These are phyloP conservation scores for Mucuna pruriens DNA, from an alignment of 306 rosid species.

Conservation along the genomic window DNA sequence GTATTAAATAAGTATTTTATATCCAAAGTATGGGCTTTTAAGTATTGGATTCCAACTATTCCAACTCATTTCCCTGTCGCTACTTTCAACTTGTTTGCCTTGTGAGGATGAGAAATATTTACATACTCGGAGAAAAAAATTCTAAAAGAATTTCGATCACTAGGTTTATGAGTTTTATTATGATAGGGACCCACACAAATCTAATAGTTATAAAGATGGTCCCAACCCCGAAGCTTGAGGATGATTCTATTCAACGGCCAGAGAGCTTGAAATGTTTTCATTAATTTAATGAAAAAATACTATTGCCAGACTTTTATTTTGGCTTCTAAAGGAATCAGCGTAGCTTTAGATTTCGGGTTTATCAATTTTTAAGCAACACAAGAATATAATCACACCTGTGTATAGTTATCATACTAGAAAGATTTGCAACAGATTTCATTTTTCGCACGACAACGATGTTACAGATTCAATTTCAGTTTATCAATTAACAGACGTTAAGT, in stretches of 20 bases:
- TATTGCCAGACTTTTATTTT: not conserved
- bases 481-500: too few species aligned
- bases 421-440: not conserved
- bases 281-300: not conserved
- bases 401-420: not conserved
- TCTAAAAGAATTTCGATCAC: not conserved
- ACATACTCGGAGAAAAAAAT: not conserved
- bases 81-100: not conserved
- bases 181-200: not conserved
- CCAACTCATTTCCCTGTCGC: not conserved
- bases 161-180: not conserved
- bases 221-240: not conserved
- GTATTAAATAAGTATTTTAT: too few species aligned
- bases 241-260: constrained; percentile 27
- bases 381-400: not conserved
- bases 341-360: not conserved
- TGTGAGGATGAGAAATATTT: not conserved
- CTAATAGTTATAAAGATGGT: not conserved
- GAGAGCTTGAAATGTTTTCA: constrained; percentile 13
- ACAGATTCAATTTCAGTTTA: not conserved
- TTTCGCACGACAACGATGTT: not conserved
- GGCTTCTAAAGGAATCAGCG: not conserved
- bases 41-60: not conserved
- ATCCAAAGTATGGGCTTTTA: too few species aligned
- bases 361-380: not conserved